phyloP scores from a whole-genome alignment of 2,329 filamentous ascomycete genomes.

The Calonectria hongkongensis region DNA sequence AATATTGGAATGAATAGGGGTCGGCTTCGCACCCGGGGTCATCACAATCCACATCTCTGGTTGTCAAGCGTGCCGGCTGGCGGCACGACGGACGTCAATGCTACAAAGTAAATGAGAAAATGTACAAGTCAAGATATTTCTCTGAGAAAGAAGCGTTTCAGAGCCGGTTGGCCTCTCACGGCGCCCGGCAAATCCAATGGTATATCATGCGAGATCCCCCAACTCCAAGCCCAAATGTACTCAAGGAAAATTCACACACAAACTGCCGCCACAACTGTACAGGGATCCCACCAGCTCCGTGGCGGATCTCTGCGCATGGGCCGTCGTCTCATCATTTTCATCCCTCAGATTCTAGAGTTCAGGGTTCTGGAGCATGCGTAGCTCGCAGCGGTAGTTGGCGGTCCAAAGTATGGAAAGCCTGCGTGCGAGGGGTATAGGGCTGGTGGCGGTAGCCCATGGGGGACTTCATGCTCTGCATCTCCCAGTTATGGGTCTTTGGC shows the following conservation, averaged over 20 bases:
- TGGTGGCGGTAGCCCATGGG: constrained; percentile 57
- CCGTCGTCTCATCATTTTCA: constrained; percentile 14
- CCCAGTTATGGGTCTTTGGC: constrained; percentile 70
- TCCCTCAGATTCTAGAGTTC: not conserved
- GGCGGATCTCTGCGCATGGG: not conserved
- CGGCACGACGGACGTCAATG: not conserved
- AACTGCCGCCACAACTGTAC: constrained; percentile 1
- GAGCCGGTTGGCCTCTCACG: constrained; percentile 19
- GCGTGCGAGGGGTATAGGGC: constrained; percentile 79
- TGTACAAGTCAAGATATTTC: constrained; percentile 32
- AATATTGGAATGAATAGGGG: not conserved
- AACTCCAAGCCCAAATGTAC: constrained; percentile 36
- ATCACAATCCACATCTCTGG: constrained; percentile 21
- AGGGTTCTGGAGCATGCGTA: constrained; percentile 47
- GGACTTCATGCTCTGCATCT: constrained; percentile 72
- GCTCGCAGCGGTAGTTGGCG: constrained; percentile 72
- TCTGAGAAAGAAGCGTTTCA: constrained; percentile 30
- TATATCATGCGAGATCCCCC: constrained; percentile 33
- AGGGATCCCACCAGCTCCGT: not conserved
- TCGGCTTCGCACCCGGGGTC: constrained; percentile 33
- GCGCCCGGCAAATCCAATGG: constrained; percentile 26
- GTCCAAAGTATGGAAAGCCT: constrained; percentile 79
- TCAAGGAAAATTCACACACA: constrained; percentile 27
- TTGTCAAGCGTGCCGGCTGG: constrained; percentile 16
- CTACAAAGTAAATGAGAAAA: constrained; percentile 19